These are phyloP conservation scores for Globisporangium lucens DNA, from an alignment of 352 stramenopile genomes.

Conservation along the genomic window DNA sequence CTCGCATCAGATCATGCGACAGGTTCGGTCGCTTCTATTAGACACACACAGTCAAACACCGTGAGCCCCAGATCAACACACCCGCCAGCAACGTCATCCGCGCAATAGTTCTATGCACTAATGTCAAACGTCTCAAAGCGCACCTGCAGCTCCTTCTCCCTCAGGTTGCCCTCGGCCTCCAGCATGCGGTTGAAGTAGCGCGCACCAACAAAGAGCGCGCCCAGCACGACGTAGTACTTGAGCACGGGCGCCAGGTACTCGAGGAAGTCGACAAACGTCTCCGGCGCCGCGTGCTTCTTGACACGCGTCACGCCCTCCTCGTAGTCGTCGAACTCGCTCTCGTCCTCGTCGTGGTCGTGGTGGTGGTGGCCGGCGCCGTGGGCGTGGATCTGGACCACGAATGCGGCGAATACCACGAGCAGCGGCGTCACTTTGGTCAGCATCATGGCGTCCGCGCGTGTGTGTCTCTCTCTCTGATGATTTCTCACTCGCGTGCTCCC, in stretches of 20 bases:
- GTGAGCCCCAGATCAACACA: not conserved
- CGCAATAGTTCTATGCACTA: not conserved
- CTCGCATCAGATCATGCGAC: constrained; percentile 44
- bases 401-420: not conserved
- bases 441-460: not conserved
- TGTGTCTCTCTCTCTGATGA: not conserved
- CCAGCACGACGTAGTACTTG: constrained; percentile 74
- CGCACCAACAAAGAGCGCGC: constrained; percentile 54
- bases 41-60: not conserved
- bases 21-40: constrained; percentile 35
- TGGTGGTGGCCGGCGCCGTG: not conserved
- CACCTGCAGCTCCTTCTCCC: constrained; percentile 35
- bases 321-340: not conserved
- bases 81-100: not conserved
- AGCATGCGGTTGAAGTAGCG: constrained; percentile 60
- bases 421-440: not conserved
- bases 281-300: constrained; percentile 23
- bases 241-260: constrained; percentile 53
- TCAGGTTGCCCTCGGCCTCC: constrained; percentile 39
- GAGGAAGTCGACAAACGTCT: constrained; percentile 55
- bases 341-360: not conserved
- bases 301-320: constrained; percentile 5
- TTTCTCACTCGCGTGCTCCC: not conserved
- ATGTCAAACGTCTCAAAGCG: not conserved
- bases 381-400: not conserved